These are phyloP conservation scores for Fagus sylvatica DNA, from an alignment of 306 rosid genomes.

Conservation along the genomic window DNA sequence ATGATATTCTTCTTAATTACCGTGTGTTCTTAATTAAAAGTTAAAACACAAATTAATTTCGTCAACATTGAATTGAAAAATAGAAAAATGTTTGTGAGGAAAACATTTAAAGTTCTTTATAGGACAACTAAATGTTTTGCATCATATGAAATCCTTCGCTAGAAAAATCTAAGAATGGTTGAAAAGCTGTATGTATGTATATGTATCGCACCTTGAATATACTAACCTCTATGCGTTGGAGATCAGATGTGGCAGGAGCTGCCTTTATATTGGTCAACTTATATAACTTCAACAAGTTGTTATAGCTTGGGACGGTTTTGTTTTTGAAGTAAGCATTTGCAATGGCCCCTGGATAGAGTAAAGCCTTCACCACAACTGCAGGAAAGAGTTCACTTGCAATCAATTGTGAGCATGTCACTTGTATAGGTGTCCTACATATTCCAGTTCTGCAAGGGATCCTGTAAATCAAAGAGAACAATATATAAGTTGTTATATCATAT, in stretches of 20 bases:
- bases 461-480: constrained; percentile 10
- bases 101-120: too few relatives aligned
- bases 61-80: too few relatives aligned
- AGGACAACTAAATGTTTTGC: too few relatives aligned
- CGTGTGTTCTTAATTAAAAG: too few relatives aligned
- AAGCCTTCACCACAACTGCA: constrained; percentile 44
- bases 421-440: constrained; percentile 67
- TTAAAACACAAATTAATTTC: too few relatives aligned
- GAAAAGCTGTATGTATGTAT: too few relatives aligned
- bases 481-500: not conserved
- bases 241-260: constrained; percentile 45
- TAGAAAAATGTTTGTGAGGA: too few relatives aligned
- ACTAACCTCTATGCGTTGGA: constrained; percentile 76
- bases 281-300: constrained; percentile 38
- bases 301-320: constrained; percentile 42
- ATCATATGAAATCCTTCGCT: too few relatives aligned
- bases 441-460: constrained; percentile 69
- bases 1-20: too few relatives aligned
- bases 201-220: not conserved
- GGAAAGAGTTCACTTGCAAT: constrained; percentile 59
- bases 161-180: too few relatives aligned
- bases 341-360: constrained; percentile 77
- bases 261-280: constrained; percentile 34
- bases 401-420: constrained; percentile 71
- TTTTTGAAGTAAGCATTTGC: constrained; percentile 46